These are phyloP conservation scores for Brassica incana DNA, from an alignment of 345 rosid genomes.

Conservation along the genomic window DNA sequence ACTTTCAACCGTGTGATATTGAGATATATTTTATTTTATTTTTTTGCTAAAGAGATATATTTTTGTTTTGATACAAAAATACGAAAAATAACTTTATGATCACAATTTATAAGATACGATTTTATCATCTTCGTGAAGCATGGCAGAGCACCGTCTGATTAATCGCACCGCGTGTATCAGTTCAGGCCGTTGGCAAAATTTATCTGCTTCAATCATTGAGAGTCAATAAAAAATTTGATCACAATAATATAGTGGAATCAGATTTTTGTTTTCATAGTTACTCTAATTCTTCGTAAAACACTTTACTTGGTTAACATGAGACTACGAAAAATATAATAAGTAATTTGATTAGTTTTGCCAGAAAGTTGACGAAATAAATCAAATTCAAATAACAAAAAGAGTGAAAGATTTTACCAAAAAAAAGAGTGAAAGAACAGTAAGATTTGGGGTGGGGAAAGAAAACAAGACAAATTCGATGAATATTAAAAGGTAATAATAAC, in stretches of 20 bases:
- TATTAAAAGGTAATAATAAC: slow-evolving; percentile 27
- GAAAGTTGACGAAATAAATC: not conserved
- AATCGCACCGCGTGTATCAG: not conserved
- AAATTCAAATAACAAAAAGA: not conserved
- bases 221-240: not conserved
- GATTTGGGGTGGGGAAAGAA: not conserved
- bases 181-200: slow-evolving; percentile 2
- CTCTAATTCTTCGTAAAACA: not conserved
- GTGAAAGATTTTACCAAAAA: not conserved
- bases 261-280: not conserved
- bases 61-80: slow-evolving; percentile 6
- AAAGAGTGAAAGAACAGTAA: slow-evolving; percentile 26
- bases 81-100: not conserved
- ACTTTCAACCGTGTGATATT: not conserved
- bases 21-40: not conserved
- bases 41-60: too few relatives aligned
- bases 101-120: slow-evolving; percentile 6
- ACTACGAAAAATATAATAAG: not conserved
- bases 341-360: not conserved
- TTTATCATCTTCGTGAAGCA: not conserved
- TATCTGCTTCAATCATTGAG: slow-evolving; percentile 25
- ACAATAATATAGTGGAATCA: not conserved
- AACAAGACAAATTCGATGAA: slow-evolving; percentile 7
- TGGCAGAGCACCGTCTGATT: not conserved
- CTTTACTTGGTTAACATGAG: not conserved